These are phyloP conservation scores for Cydonia oblonga DNA, from an alignment of 331 rosid genomes.

Conservation along the genomic window DNA sequence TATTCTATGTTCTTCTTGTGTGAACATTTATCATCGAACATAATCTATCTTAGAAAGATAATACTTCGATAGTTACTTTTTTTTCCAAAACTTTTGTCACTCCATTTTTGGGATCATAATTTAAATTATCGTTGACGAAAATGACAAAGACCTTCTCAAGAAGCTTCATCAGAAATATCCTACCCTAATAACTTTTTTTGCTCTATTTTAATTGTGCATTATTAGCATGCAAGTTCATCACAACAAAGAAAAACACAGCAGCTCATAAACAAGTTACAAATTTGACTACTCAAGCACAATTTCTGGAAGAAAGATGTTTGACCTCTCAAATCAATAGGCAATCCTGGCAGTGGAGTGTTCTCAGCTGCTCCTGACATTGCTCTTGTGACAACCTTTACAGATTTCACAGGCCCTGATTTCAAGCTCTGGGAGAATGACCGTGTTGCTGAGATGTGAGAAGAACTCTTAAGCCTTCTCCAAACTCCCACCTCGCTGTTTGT, in stretches of 20 bases:
- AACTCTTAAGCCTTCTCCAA: conserved; percentile 15
- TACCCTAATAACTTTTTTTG: neutral
- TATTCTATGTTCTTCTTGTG: neutral
- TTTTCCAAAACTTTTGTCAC: neutral
- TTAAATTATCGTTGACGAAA: neutral
- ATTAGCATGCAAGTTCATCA: neutral
- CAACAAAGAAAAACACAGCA: neutral
- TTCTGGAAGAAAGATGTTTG: neutral
- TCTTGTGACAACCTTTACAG: neutral
- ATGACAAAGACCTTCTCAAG: neutral
- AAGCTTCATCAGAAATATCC: neutral
- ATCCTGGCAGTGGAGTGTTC: conserved; percentile 15
- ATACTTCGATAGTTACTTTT: neutral
- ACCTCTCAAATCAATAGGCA: conserved; percentile 33
- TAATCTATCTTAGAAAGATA: neutral
- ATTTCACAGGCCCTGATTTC: neutral
- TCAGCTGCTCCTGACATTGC: conserved; percentile 16
- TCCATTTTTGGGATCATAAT: neutral
- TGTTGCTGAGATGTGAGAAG: conserved; percentile 20
- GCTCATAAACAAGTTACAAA: neutral
- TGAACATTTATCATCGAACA: neutral
- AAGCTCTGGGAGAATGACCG: conserved; percentile 5
- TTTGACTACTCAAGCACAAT: neutral
- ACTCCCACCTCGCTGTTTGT: neutral
- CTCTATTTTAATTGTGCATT: neutral